Base-by-base conservation (phyloP, 495 filamentous ascomycete genomes). In the Aspergillus saccharolyticus region DNA sequence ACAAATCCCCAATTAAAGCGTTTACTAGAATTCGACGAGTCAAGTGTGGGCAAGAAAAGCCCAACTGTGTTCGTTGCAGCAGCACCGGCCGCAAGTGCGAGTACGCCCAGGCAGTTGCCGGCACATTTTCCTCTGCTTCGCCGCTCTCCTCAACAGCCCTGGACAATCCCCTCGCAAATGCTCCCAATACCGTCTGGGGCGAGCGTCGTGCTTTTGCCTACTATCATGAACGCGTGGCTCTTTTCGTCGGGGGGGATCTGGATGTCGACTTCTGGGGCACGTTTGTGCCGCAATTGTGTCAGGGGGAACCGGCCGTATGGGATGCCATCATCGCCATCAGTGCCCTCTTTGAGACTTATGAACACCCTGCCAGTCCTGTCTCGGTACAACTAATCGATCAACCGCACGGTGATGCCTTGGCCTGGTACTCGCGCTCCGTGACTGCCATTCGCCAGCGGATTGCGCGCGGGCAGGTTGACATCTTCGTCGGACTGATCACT, bases 1-100 rank as follows among this genome's bases (percentile, higher is more conserved):
- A 20, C 4, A 12, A 21, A 17, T n/a, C n/a, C 7, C 4, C 15
- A 21, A 17, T 48, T 42, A 66, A 51, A 70, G 3, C 6, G 1
- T 24, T 6, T 52, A 7, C 12, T 51, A 74, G 73, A 69, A 70
- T 72, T 25, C 75, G 83, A 54, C 75, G 72, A 52, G 74, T 85
- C 28, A 85, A 84, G 59, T 85, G 82, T 55, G 82, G 80, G 45
- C 80, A 85, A 58, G 69, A 71, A 52, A 81, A 78, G 63, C 83
- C 82, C 0, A 44, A 56, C 8, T 79, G 76, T 62, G 12, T 68
- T 1, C 70, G 73, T 54, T 82, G 78, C 60, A 77, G 66, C 20
- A 76, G 66, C 25, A 79, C 78, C n/a, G 78, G 78, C 44, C 75
- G 78, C 24, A 77, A 76, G 42, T 79, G 77, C 59, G 74, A 78